These are phyloP conservation scores for Ophiostoma australiae DNA, from an alignment of 2,329 filamentous ascomycete genomes.

Conservation along the genomic window DNA sequence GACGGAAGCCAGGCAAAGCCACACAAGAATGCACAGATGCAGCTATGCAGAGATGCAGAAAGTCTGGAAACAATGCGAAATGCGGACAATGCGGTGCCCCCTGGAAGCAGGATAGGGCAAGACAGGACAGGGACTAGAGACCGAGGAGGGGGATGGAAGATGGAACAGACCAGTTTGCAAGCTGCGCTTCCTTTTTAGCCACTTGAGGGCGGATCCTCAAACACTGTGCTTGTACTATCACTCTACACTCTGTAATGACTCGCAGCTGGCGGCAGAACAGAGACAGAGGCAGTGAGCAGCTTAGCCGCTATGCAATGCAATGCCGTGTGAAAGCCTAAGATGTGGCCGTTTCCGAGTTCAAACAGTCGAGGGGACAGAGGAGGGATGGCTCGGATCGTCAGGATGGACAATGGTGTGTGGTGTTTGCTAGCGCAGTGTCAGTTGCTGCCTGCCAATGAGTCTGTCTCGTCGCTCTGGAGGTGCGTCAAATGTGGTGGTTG, in stretches of 20 bases:
- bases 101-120: not conserved
- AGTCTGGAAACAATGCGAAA: slow-evolving; percentile 17
- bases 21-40: not conserved
- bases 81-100: slow-evolving; percentile 8
- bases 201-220: slow-evolving; percentile 22
- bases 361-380: not conserved
- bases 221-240: slow-evolving; percentile 3
- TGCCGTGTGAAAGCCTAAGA: not conserved
- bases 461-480: slow-evolving; percentile 13
- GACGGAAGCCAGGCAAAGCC: not conserved
- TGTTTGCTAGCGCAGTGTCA: slow-evolving; percentile 18
- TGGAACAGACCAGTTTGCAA: slow-evolving; percentile 21
- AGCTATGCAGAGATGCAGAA: not conserved
- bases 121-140: not conserved
- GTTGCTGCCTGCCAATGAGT: slow-evolving; percentile 10
- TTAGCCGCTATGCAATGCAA: not conserved
- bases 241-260: not conserved
- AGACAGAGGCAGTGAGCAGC: not conserved
- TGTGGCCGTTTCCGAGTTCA: not conserved
- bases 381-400: slow-evolving; percentile 16
- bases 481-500: slow-evolving; percentile 17
- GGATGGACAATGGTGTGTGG: slow-evolving; percentile 19
- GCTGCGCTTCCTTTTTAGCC: slow-evolving; percentile 10
- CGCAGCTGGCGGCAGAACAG: not conserved
- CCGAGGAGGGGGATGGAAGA: slow-evolving; percentile 3